Evolutionary conservation across 1,139 yeast genomes (phyloP).

Genomic region (Geotrichum citri-aurantii): DNA sequence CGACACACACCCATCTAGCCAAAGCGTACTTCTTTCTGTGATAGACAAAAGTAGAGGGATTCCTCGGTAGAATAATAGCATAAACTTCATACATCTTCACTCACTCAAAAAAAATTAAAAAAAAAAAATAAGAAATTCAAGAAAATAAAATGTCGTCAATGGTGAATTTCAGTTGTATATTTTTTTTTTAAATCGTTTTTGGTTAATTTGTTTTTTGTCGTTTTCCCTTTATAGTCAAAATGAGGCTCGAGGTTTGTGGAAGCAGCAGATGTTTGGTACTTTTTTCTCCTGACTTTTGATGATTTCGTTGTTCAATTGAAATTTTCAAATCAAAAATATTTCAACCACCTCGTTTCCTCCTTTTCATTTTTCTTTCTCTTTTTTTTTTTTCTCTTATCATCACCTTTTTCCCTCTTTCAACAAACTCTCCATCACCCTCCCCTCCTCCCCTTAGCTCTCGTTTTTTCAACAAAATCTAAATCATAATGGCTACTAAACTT

Average conservation of each 20-base stretch:
- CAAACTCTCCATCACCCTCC: background rate
- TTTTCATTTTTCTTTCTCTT: background rate
- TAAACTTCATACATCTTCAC: background rate
- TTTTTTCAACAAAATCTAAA: constrained; percentile 3
- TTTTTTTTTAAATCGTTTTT: background rate
- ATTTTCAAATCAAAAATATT: background rate
- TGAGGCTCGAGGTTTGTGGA: background rate
- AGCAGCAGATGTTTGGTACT: background rate
- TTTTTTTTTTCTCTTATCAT: background rate
- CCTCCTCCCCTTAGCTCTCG: background rate
- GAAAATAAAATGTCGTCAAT: no score
- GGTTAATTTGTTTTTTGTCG: background rate
- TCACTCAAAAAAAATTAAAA: background rate
- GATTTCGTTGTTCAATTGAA: background rate
- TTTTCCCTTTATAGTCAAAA: background rate
- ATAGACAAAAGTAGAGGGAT: no score
- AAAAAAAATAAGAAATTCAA: no score
- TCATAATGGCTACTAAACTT: constrained; percentile 31
- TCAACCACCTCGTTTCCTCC: background rate
- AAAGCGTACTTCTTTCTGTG: no score
- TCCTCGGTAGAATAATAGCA: no score
- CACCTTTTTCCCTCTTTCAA: background rate
- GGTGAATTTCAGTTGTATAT: background rate
- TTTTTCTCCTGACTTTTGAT: background rate
- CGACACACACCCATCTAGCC: no score